These are phyloP conservation scores for Leccinum olivaceoglutinosum DNA, from an alignment of 1,284 basidiomycete species.

Conservation along the genomic window DNA sequence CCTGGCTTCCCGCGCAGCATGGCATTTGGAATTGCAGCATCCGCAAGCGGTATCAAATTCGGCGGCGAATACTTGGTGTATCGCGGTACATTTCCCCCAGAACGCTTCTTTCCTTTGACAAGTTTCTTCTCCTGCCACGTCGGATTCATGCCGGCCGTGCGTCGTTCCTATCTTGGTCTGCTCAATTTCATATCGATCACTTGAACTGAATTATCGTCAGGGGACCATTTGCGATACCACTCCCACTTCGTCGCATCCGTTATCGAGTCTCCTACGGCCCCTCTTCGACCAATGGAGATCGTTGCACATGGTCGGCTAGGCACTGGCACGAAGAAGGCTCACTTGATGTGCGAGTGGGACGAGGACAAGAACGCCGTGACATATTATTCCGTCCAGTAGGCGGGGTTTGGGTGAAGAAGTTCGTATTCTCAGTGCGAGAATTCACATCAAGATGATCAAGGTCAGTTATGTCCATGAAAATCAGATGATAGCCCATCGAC, in stretches of 20 bases:
- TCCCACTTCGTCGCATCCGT: constrained; percentile 93
- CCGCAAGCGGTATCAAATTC: constrained; percentile 75
- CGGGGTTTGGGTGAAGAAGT: constrained; percentile 70
- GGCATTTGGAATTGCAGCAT: constrained; percentile 18
- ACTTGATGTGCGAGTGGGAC: constrained; percentile 87
- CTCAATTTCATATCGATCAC: no score
- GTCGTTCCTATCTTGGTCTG: no score
- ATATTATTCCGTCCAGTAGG: constrained; percentile 88
- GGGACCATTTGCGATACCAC: constrained; percentile 94
- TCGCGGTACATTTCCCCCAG: constrained; percentile 58
- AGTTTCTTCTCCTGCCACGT: neutral
- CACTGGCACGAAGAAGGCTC: constrained; percentile 96
- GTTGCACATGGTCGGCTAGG: constrained; percentile 94
- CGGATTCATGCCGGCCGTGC: neutral
- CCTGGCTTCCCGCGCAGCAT: constrained; percentile 16
- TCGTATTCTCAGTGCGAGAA: neutral
- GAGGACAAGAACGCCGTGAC: constrained; percentile 61
- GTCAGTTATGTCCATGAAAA: neutral
- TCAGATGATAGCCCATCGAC: neutral
- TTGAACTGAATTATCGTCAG: constrained; percentile 35
- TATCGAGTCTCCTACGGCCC: constrained; percentile 53
- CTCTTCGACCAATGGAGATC: constrained; percentile 83
- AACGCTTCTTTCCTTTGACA: neutral
- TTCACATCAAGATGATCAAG: neutral
- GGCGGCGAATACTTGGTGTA: constrained; percentile 96